phyloP scores from a whole-genome alignment of 202 grass and related monocot genomes.

The Panicum virgatum region DNA sequence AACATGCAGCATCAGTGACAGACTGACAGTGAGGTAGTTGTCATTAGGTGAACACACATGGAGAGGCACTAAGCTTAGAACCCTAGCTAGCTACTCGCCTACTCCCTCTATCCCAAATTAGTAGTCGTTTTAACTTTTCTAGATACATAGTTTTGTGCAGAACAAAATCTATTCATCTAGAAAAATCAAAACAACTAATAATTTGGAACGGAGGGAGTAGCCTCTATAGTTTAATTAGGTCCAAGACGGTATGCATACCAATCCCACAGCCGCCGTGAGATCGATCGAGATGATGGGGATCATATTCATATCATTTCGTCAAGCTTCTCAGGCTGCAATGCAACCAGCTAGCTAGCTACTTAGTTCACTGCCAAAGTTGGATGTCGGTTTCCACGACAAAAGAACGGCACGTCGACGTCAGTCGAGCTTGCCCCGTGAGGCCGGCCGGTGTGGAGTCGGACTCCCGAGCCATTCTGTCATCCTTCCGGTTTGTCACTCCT shows the following conservation, averaged over 20 bases:
- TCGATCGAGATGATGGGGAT: neutral
- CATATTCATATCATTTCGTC: neutral
- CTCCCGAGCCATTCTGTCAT: neutral
- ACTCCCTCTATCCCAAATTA: too few species aligned
- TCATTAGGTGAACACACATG: neutral
- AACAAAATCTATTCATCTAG: too few species aligned
- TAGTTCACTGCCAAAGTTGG: neutral
- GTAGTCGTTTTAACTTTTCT: too few species aligned
- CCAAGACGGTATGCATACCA: neutral
- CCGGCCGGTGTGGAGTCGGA: neutral
- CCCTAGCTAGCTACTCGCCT: too few species aligned
- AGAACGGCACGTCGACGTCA: neutral
- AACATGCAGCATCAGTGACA: neutral
- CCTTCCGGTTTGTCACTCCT: neutral
- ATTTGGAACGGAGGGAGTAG: too few species aligned
- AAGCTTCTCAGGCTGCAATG: slow-evolving; percentile 18
- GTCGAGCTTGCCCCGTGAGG: slow-evolving; percentile 20
- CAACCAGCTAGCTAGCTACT: neutral
- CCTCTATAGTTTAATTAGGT: neutral
- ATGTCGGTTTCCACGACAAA: slow-evolving; percentile 28
- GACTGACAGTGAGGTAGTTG: neutral
- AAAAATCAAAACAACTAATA: too few species aligned
- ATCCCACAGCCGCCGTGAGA: neutral
- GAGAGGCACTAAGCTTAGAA: neutral
- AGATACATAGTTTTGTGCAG: too few species aligned